Conservation (phyloP, 2,329 filamentous ascomycete genomes). For the Trichophyton schoenleinii region DNA sequence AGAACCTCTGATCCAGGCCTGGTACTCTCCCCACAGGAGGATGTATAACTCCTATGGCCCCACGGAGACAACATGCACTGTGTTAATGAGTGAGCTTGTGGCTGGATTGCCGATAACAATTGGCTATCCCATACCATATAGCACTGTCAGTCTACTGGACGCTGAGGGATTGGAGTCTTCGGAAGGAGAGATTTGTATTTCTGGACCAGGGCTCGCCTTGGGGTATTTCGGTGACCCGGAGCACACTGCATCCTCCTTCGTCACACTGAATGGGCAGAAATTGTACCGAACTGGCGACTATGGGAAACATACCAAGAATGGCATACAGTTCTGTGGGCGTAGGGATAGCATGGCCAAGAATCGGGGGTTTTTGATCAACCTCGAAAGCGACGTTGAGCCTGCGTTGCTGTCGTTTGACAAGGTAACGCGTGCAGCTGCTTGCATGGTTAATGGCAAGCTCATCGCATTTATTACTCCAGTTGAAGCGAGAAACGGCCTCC, state of each 20-base stretch:
- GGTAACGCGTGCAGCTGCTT: constrained; percentile 14
- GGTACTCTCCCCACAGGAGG: neutral
- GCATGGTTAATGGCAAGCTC: neutral
- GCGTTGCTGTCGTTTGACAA: constrained; percentile 13
- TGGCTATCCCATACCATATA: constrained; percentile 12
- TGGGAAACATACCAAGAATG: constrained; percentile 12
- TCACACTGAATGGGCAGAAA: constrained; percentile 11
- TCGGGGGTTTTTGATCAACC: constrained; percentile 26
- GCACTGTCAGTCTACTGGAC: constrained; percentile 12
- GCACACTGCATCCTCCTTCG: constrained; percentile 14
- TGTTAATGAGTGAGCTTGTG: neutral
- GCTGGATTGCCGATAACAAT: constrained; percentile 10
- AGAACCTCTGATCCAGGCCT: neutral
- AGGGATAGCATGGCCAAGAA: constrained; percentile 23
- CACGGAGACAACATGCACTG: neutral
- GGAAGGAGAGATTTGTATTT: constrained; percentile 18
- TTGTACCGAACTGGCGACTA: constrained; percentile 15
- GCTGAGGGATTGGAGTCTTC: constrained; percentile 5
- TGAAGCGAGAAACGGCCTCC: constrained; percentile 87
- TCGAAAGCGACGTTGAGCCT: constrained; percentile 23
- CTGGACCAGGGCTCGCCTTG: constrained; percentile 14
- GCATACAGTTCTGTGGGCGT: constrained; percentile 19
- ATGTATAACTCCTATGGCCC: constrained; percentile 2
- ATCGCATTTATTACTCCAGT: constrained; percentile 27
- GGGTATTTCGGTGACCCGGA: constrained; percentile 16